A percentile compares a stretch with the other conserved stretches of the same genome.
Conservation (phyloP, 371 early-diverging fungal genomes). For the Rhizopus microsporus region DNA sequence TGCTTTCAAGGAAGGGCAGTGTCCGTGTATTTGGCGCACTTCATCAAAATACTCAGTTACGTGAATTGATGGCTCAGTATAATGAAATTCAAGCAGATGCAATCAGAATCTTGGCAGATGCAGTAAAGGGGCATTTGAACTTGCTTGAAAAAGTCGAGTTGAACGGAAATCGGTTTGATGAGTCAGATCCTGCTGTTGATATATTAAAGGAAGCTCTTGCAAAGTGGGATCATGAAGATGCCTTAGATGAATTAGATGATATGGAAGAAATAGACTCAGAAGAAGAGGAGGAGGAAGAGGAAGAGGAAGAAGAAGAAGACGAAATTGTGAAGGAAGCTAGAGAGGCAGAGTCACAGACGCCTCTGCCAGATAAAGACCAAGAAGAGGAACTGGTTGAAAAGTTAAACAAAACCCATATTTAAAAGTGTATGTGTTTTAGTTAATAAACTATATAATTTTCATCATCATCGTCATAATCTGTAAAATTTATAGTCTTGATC, state of each 20-base stretch:
- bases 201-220: constrained; percentile 74
- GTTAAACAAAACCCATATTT: constrained; percentile 49
- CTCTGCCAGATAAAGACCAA: constrained; percentile 22
- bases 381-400: constrained; percentile 41
- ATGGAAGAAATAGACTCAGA: constrained; percentile 87
- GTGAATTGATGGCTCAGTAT: constrained; percentile 77
- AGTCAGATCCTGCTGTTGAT: constrained; percentile 74
- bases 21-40: constrained; percentile 67
- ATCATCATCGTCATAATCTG: constrained; percentile 3
- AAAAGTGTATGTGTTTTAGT: constrained; percentile 9
- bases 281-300: constrained; percentile 73
- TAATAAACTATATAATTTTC: not conserved
- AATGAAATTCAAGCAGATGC: constrained; percentile 87
- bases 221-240: constrained; percentile 71
- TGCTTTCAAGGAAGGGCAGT: constrained; percentile 79
- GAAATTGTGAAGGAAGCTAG: constrained; percentile 41
- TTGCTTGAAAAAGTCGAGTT: constrained; percentile 73
- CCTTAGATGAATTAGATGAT: constrained; percentile 90
- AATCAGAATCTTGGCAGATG: constrained; percentile 64
- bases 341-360: constrained; percentile 31
- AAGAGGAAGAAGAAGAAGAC: constrained; percentile 64
- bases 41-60: constrained; percentile 58
- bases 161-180: constrained; percentile 90
- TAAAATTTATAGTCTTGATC: constrained; percentile 35
- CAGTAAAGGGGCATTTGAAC: constrained; percentile 63